phyloP scores from a whole-genome alignment of 805 yeast species.

The Teunomyces barrocoloradensis region DNA sequence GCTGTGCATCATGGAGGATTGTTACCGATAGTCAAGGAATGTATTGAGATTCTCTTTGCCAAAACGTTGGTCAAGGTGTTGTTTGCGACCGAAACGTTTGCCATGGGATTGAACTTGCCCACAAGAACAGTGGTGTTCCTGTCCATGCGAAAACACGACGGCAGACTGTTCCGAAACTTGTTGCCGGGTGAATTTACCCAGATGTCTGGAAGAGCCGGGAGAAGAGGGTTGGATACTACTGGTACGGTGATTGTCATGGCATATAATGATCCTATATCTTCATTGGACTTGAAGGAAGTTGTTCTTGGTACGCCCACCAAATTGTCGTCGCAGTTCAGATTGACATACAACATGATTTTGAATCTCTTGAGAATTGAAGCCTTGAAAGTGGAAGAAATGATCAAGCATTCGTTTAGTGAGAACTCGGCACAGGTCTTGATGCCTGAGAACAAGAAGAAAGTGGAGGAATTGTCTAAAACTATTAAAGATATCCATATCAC shows the following conservation, averaged over 20 bases:
- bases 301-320: slow-evolving; percentile 89
- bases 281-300: slow-evolving; percentile 67
- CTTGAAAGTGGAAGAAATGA: slow-evolving; percentile 95
- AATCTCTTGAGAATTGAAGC: slow-evolving; percentile 92
- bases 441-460: slow-evolving; percentile 78
- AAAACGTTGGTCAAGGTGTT: slow-evolving; percentile 82
- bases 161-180: slow-evolving; percentile 73
- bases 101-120: slow-evolving; percentile 96
- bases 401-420: slow-evolving; percentile 91
- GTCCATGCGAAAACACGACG: slow-evolving; percentile 86
- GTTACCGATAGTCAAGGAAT: slow-evolving; percentile 88
- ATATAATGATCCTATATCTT: slow-evolving; percentile 60
- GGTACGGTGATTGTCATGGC: slow-evolving; percentile 96
- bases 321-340: slow-evolving; percentile 84
- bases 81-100: slow-evolving; percentile 97
- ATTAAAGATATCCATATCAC: slow-evolving; percentile 37
- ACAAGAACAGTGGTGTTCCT: slow-evolving; percentile 94
- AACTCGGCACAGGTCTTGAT: slow-evolving; percentile 79
- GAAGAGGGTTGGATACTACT: slow-evolving; percentile 89
- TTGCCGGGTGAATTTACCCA: slow-evolving; percentile 97
- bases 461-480: slow-evolving; percentile 50
- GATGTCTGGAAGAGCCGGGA: slow-evolving; percentile 98
- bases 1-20: slow-evolving; percentile 96
- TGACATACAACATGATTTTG: slow-evolving; percentile 94
- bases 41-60: slow-evolving; percentile 88